Evolutionary conservation across 805 yeast genomes (phyloP).

Genomic region (Candida awuae): DNA sequence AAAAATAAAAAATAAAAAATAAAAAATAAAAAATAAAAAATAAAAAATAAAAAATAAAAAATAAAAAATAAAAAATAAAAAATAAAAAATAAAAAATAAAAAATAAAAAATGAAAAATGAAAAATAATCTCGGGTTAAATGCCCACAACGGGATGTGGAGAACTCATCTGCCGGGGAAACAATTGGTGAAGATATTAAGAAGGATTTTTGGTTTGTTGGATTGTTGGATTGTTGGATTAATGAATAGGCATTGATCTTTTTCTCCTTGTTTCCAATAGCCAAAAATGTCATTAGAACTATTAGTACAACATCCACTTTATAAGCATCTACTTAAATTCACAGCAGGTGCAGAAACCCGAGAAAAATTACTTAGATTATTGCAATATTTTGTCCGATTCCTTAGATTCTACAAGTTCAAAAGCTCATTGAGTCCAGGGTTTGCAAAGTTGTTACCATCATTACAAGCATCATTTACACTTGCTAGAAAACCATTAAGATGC

Average conservation of each 20-base stretch:
- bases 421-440: background rate
- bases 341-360: constrained; percentile 65
- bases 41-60: too few relatives aligned
- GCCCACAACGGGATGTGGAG: too few relatives aligned
- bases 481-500: constrained; percentile 74
- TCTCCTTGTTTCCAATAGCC: background rate
- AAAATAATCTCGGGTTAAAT: too few relatives aligned
- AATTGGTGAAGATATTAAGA: background rate
- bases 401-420: constrained; percentile 20
- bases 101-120: too few relatives aligned
- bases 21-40: too few relatives aligned
- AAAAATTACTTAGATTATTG: constrained; percentile 67
- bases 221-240: too few relatives aligned
- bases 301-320: constrained; percentile 68
- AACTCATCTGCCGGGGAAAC: too few relatives aligned
- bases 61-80: too few relatives aligned
- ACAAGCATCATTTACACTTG: constrained; percentile 8
- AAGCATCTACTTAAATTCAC: constrained; percentile 53
- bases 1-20: too few relatives aligned
- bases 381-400: constrained; percentile 77
- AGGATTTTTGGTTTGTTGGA: too few relatives aligned
- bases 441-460: background rate
- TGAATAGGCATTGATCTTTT: too few relatives aligned
- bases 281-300: constrained; percentile 56
- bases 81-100: too few relatives aligned